These are phyloP conservation scores for Xerocomellus amylosporus DNA, from an alignment of 768 basidiomycete genomes.

Conservation along the genomic window DNA sequence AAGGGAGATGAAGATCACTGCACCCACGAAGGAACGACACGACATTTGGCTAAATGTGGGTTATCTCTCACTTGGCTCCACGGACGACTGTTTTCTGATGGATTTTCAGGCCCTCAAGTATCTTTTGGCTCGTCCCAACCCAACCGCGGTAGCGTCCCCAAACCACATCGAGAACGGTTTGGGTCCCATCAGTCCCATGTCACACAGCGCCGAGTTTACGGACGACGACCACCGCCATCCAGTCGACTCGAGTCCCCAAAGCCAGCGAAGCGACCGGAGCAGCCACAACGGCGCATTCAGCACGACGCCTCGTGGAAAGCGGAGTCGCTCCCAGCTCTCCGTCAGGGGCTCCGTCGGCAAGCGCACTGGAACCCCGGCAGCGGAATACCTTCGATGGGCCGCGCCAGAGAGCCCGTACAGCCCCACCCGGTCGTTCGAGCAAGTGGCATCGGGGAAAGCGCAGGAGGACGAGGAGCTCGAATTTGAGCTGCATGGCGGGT, in stretches of 20 bases:
- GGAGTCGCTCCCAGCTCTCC: constrained; percentile 78
- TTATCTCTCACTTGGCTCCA: constrained; percentile 14
- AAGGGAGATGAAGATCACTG: constrained; percentile 98
- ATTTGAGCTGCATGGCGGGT: constrained; percentile 79
- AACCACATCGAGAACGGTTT: constrained; percentile 31
- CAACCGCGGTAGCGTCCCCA: constrained; percentile 22
- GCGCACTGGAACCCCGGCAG: constrained; percentile 86
- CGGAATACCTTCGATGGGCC: constrained; percentile 84
- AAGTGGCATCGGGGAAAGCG: constrained; percentile 36
- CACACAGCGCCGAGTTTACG: constrained; percentile 40
- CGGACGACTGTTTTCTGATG: constrained; percentile 7
- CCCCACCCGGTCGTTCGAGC: constrained; percentile 66
- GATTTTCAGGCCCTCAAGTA: constrained; percentile 79
- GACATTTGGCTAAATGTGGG: constrained; percentile 94
- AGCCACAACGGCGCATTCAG: constrained; percentile 62
- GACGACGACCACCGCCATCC: constrained; percentile 52
- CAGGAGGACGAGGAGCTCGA: constrained; percentile 66
- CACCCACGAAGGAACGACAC: constrained; percentile 90
- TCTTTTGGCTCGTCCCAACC: constrained; percentile 72
- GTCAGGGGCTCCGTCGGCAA: constrained; percentile 71
- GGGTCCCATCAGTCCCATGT: constrained; percentile 49
- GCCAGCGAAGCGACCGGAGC: constrained; percentile 69
- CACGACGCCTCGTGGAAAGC: constrained; percentile 72
- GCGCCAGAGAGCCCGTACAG: constrained; percentile 75
- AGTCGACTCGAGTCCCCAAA: constrained; percentile 61